Percentiles rank a stretch among this genome's conserved stretches.
Evolutionary conservation across 441 rosid genomes (phyloP).

Genomic region (Sinapis alba): DNA sequence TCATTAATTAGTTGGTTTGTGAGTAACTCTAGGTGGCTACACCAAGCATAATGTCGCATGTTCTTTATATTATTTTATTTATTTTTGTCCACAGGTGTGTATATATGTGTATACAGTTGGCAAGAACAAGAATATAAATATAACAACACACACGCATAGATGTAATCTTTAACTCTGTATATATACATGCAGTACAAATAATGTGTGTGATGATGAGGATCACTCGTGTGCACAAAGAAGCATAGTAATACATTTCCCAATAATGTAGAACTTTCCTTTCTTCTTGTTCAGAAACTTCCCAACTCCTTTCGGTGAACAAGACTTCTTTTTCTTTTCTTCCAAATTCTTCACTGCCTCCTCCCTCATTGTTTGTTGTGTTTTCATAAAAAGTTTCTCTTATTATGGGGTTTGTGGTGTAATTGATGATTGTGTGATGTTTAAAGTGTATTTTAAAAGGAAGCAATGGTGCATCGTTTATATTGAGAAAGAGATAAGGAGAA

Average conservation of each 20-base stretch:
- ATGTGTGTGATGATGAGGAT: conserved; percentile 13
- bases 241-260: conserved; percentile 66
- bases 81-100: background rate
- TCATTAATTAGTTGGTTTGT: background rate
- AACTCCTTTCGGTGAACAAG: conserved; percentile 41
- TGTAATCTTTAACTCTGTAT: background rate
- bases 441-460: conserved; percentile 18
- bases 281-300: conserved; percentile 58
- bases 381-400: background rate
- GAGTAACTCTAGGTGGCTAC: background rate
- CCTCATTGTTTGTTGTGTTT: background rate
- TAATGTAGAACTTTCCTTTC: conserved; percentile 68
- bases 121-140: background rate
- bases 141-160: background rate
- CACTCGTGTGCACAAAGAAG: conserved; percentile 67
- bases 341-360: conserved; percentile 12
- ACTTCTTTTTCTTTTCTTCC: conserved; percentile 27
- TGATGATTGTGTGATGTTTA: conserved; percentile 12
- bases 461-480: background rate
- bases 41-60: background rate
- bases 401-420: background rate
- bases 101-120: background rate
- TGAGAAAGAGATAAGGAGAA: conserved; percentile 33
- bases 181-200: background rate
- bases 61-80: background rate